Percentiles rank a stretch among this genome's conserved stretches.
These are phyloP conservation scores for Sequoiadendron giganteum DNA, from an alignment of 75 land plant species.

Conservation along the genomic window DNA sequence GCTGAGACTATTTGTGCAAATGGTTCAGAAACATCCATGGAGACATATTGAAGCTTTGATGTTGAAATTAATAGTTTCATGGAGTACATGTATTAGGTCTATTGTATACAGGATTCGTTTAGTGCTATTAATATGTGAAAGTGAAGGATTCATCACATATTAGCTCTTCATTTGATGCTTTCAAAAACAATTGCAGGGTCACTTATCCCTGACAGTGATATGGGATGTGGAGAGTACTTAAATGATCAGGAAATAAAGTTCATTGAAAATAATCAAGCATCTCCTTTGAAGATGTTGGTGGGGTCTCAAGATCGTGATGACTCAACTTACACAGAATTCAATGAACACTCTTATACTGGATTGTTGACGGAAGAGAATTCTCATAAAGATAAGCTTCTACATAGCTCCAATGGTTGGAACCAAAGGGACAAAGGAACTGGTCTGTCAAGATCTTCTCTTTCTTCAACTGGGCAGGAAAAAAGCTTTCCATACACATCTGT, in stretches of 20 bases:
- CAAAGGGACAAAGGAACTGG: conserved; percentile 26
- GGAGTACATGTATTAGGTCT: background rate
- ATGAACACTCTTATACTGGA: background rate
- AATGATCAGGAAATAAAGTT: background rate
- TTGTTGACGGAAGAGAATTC: background rate
- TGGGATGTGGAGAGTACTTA: background rate
- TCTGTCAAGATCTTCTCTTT: conserved; percentile 19
- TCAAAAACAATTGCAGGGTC: background rate
- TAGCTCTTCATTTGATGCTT: background rate
- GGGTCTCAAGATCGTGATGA: background rate
- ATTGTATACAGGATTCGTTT: background rate
- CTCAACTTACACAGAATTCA: conserved; percentile 6
- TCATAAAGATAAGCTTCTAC: conserved; percentile 6
- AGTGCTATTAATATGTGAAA: background rate
- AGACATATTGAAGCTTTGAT: background rate
- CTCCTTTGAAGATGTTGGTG: background rate
- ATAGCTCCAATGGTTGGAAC: conserved; percentile 2
- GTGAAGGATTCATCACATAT: background rate
- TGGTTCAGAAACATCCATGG: background rate
- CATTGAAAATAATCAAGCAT: background rate
- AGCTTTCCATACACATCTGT: conserved; percentile 49
- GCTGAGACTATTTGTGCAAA: background rate
- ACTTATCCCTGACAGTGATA: background rate
- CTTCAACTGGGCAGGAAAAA: conserved; percentile 38
- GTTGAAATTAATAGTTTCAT: background rate